These are phyloP conservation scores for Forsythia suspensa DNA, from an alignment of 257 asterid species.

Conservation along the genomic window DNA sequence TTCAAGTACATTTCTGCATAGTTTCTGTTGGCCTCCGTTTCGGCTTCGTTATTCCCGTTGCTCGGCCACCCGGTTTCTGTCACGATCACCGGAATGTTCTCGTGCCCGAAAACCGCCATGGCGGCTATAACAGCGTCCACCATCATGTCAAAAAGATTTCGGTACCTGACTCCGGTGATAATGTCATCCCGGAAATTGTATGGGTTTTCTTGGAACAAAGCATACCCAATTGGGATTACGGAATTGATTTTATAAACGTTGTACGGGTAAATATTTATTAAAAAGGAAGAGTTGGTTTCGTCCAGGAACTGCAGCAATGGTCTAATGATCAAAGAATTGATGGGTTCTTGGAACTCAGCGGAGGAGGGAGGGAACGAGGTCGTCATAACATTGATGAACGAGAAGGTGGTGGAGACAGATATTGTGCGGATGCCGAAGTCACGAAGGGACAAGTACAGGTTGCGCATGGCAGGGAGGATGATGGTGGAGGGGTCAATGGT, in stretches of 20 bases:
- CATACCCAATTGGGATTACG: slow-evolving; percentile 67
- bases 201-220: slow-evolving; percentile 56
- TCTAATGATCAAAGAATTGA: slow-evolving; percentile 39
- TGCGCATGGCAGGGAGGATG: slow-evolving; percentile 66
- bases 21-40: slow-evolving; percentile 34
- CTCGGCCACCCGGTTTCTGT: slow-evolving; percentile 84
- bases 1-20: slow-evolving; percentile 69
- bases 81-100: slow-evolving; percentile 66
- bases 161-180: slow-evolving; percentile 70
- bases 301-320: slow-evolving; percentile 65
- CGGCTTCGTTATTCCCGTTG: slow-evolving; percentile 34
- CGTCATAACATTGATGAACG: slow-evolving; percentile 60
- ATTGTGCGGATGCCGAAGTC: slow-evolving; percentile 63
- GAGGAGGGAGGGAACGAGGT: slow-evolving; percentile 77
- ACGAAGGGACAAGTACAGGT: slow-evolving; percentile 51
- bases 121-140: slow-evolving; percentile 79
- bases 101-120: slow-evolving; percentile 64
- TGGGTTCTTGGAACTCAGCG: slow-evolving; percentile 72
- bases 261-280: slow-evolving; percentile 72
- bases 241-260: slow-evolving; percentile 48
- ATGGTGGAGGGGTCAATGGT: slow-evolving; percentile 42
- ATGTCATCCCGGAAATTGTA: slow-evolving; percentile 73
- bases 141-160: slow-evolving; percentile 88
- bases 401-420: slow-evolving; percentile 70
- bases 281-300: slow-evolving; percentile 70